Conservation (phyloP, 2,329 filamentous ascomycete genomes). For the Aureobasidium melanogenum region DNA sequence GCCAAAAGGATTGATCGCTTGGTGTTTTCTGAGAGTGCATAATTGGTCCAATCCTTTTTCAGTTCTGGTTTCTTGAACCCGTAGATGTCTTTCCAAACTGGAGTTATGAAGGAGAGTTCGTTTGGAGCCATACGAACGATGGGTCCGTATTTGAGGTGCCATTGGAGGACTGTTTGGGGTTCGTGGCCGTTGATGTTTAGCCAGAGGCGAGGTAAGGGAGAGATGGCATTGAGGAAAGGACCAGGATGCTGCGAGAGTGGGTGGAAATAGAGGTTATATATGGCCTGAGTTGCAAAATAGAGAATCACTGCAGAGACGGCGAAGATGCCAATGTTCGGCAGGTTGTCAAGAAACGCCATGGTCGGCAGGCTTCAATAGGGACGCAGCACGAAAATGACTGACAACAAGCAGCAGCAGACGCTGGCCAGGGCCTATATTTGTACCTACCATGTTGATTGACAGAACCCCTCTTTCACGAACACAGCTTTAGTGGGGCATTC, state of each 20-base stretch:
- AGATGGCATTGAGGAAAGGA: background rate
- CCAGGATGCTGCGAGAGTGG: conserved; percentile 10
- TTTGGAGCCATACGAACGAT: conserved; percentile 33
- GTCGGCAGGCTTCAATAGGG: background rate
- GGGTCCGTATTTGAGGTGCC: conserved; percentile 30
- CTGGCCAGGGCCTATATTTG: background rate
- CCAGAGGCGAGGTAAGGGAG: background rate
- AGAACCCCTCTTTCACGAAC: background rate
- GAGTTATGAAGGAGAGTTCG: conserved; percentile 28
- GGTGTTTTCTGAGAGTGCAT: background rate
- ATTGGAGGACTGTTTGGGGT: conserved; percentile 5
- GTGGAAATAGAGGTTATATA: conserved; percentile 8
- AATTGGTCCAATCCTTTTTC: conserved; percentile 5
- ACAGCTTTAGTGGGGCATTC: background rate
- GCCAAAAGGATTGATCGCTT: conserved; percentile 17
- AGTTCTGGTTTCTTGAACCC: conserved; percentile 17
- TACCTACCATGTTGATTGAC: background rate
- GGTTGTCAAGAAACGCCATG: background rate
- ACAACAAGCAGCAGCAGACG: background rate
- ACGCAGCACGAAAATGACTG: background rate
- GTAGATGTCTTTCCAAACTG: conserved; percentile 29
- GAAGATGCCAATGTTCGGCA: background rate
- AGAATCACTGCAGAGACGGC: background rate
- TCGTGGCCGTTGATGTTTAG: background rate
- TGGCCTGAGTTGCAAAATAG: background rate